Evolutionary conservation across 768 basidiomycete species (phyloP).

Genomic region (Pisolithus sp.): DNA sequence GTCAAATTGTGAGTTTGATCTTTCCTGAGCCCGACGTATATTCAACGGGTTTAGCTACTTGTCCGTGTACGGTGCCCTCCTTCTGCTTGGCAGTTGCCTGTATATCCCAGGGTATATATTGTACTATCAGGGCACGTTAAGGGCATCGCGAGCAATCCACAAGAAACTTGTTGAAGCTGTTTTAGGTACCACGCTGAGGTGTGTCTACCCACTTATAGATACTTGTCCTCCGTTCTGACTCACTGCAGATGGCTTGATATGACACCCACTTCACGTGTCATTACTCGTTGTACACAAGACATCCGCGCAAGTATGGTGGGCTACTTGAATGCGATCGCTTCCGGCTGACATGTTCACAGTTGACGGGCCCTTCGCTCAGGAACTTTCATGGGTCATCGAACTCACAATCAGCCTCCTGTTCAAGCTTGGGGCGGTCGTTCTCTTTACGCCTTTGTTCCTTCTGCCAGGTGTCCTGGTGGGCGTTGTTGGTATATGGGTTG

Average conservation of each 20-base stretch:
- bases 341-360: conserved; percentile 14
- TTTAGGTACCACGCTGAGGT: conserved; percentile 57
- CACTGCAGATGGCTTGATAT: conserved; percentile 41
- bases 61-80: conserved; percentile 33
- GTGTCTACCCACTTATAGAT: conserved; percentile 28
- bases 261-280: conserved; percentile 49
- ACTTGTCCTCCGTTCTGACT: conserved; percentile 25
- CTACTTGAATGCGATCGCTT: conserved; percentile 1
- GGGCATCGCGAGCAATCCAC: conserved; percentile 53
- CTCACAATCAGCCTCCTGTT: conserved; percentile 28
- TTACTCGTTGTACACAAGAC: conserved; percentile 35
- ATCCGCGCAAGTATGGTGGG: conserved; percentile 30
- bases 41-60: conserved; percentile 39
- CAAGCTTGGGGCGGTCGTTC: conserved; percentile 32
- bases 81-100: conserved; percentile 24
- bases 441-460: conserved; percentile 35
- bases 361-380: conserved; percentile 28
- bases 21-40: not conserved
- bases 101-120: conserved; percentile 32
- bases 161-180: conserved; percentile 44
- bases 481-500: conserved; percentile 36
- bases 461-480: conserved; percentile 31
- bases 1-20: conserved; percentile 26
- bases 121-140: conserved; percentile 43
- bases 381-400: conserved; percentile 24